Conservation (phyloP, 169 alveolate genomes). For the Prorocentrum cordatum region DNA sequence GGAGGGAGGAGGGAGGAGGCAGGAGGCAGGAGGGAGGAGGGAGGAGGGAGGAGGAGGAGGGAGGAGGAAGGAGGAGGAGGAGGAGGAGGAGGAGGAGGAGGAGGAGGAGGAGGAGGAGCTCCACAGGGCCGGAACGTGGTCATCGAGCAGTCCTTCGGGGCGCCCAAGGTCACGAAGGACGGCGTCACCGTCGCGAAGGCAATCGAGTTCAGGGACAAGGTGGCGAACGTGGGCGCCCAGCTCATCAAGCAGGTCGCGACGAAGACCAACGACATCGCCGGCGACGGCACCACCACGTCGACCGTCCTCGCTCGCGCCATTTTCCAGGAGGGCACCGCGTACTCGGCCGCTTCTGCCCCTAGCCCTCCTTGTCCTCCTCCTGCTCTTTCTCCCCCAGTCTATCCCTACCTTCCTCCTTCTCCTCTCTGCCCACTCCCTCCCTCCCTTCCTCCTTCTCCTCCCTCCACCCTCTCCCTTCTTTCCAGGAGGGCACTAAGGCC, state of each 20-base stretch:
- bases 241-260: constrained; percentile 95
- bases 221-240: constrained; percentile 95
- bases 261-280: constrained; percentile 96
- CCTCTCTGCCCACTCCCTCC: too few relatives aligned
- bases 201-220: constrained; percentile 86
- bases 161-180: constrained; percentile 90
- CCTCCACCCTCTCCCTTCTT: constrained; percentile 95
- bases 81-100: not conserved
- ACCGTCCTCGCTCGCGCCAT: constrained; percentile 97
- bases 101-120: not conserved
- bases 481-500: constrained; percentile 78
- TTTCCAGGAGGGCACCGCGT: constrained; percentile 85
- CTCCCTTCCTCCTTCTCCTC: constrained; percentile 99
- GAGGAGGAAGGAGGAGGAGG: too few relatives aligned
- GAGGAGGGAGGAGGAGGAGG: not conserved
- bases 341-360: too few relatives aligned
- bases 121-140: constrained; percentile 52
- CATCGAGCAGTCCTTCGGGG: constrained; percentile 53
- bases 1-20: not conserved
- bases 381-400: too few relatives aligned
- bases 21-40: not conserved
- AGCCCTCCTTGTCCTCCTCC: too few relatives aligned
- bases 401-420: too few relatives aligned
- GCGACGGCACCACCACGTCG: constrained; percentile 99
- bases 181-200: constrained; percentile 99